A percentile compares a stretch with the other conserved stretches of the same genome.
phyloP scores from a whole-genome alignment of 1,284 basidiomycete genomes.

The Golubevia pallescens region DNA sequence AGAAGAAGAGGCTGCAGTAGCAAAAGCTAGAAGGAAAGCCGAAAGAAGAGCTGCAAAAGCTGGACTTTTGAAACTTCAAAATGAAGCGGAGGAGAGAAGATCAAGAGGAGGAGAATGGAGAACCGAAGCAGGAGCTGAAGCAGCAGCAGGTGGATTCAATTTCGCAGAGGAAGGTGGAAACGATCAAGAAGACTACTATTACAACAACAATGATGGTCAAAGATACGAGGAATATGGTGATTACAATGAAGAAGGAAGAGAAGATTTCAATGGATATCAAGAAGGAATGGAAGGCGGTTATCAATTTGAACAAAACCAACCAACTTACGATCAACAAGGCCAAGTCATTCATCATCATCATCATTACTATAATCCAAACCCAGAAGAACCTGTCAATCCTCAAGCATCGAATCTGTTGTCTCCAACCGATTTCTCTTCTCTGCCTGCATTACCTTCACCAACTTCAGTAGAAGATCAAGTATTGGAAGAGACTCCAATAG shows the following conservation, averaged over 20 bases:
- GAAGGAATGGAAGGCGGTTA: neutral
- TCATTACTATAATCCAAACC: slow-evolving; percentile 32
- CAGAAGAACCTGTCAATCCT: neutral
- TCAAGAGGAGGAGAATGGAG: slow-evolving; percentile 12
- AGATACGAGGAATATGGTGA: slow-evolving; percentile 5
- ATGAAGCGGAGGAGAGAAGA: slow-evolving; percentile 18
- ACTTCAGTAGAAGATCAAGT: slow-evolving; percentile 1
- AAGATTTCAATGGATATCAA: neutral
- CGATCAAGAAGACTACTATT: slow-evolving; percentile 16
- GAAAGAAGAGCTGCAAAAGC: slow-evolving; percentile 43
- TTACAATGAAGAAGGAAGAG: slow-evolving; percentile 19
- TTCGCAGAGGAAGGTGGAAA: slow-evolving; percentile 16
- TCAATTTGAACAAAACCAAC: neutral
- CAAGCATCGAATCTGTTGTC: neutral
- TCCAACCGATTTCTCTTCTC: slow-evolving; percentile 1
- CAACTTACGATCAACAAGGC: slow-evolving; percentile 1
- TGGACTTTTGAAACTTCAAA: slow-evolving; percentile 26
- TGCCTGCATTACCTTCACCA: slow-evolving; percentile 5
- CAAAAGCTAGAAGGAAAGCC: slow-evolving; percentile 37
- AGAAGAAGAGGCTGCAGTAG: slow-evolving; percentile 45
- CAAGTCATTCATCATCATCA: slow-evolving; percentile 43
- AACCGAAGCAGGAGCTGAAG: slow-evolving; percentile 46
- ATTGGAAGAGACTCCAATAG: neutral
- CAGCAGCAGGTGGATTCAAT: slow-evolving; percentile 19
- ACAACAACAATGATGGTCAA: neutral